Conservation (phyloP, 2,329 filamentous ascomycete genomes). For the Penicillium sp. region DNA sequence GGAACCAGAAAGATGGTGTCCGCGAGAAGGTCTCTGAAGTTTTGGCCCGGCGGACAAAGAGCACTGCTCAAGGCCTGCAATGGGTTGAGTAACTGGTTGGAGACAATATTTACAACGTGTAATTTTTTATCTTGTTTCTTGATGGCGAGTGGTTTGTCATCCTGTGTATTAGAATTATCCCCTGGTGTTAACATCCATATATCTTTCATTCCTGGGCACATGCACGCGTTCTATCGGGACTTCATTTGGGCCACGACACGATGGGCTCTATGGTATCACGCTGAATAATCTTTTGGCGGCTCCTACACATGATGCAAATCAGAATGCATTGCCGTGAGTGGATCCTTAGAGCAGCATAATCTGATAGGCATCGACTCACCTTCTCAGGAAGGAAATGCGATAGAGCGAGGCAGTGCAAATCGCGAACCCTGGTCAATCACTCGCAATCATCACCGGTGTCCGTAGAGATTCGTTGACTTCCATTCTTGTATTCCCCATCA, state of each 20-base stretch:
- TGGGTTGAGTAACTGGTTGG: slow-evolving; percentile 29
- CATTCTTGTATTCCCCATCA: not conserved
- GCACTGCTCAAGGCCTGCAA: slow-evolving; percentile 46
- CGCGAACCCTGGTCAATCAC: not conserved
- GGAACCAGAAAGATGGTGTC: slow-evolving; percentile 69
- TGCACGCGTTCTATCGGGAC: not conserved
- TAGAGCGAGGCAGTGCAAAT: not conserved
- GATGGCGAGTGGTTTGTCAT: slow-evolving; percentile 12
- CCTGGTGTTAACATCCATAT: slow-evolving; percentile 18
- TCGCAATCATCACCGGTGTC: not conserved
- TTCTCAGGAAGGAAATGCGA: not conserved
- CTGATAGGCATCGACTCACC: not conserved
- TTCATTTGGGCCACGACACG: not conserved
- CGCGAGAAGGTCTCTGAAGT: slow-evolving; percentile 70
- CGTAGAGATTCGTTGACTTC: not conserved
- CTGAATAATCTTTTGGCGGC: not conserved
- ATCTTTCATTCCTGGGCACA: slow-evolving; percentile 3
- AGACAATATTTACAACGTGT: slow-evolving; percentile 21
- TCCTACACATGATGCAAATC: not conserved
- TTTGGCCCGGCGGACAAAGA: slow-evolving; percentile 62
- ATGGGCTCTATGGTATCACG: not conserved
- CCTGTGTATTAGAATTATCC: slow-evolving; percentile 29
- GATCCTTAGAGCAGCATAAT: not conserved
- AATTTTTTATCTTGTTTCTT: slow-evolving; percentile 24
- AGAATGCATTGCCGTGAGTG: no score